Conservation (phyloP, 2,329 filamentous ascomycete genomes). For the Lasiodiplodia sp. region DNA sequence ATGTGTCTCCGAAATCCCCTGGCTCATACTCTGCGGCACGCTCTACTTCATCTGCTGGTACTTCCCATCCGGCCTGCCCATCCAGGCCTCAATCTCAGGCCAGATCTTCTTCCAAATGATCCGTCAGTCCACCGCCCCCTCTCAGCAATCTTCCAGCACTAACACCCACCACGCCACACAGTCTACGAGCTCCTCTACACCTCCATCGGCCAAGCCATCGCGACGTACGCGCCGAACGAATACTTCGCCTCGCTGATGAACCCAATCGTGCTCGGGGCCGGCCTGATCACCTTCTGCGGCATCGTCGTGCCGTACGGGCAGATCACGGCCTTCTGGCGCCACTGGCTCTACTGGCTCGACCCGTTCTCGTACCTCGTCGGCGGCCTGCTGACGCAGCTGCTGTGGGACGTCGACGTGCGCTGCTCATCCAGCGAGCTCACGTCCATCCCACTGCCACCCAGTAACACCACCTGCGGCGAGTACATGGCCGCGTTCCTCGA, state of each 20-base stretch:
- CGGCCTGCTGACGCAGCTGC: conserved; percentile 72
- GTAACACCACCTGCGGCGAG: conserved; percentile 59
- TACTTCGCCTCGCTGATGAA: conserved; percentile 59
- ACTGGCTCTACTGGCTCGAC: conserved; percentile 82
- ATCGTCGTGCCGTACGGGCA: conserved; percentile 72
- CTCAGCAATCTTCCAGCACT: too few species aligned
- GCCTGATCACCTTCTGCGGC: conserved; percentile 72
- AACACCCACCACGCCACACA: too few species aligned
- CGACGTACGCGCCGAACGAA: conserved; percentile 73
- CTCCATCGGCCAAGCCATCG: conserved; percentile 1
- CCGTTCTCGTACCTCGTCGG: conserved; percentile 83
- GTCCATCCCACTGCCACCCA: conserved; percentile 62
- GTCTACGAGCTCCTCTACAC: conserved; percentile 64
- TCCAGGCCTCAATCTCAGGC: conserved; percentile 67
- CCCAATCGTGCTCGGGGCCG: not conserved
- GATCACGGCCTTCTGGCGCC: conserved; percentile 58
- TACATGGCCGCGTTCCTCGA: conserved; percentile 57
- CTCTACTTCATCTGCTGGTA: conserved; percentile 73
- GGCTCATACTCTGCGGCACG: conserved; percentile 66
- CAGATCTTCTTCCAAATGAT: conserved; percentile 78
- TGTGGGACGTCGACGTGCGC: conserved; percentile 70
- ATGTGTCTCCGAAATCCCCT: conserved; percentile 75
- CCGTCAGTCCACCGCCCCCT: conserved; percentile 66
- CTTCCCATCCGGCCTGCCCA: conserved; percentile 79
- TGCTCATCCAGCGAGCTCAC: conserved; percentile 77